Percentiles rank a stretch among this genome's conserved stretches.
Evolutionary conservation across 352 stramenopile genomes (phyloP).

Genomic region (Pythium periplocum): DNA sequence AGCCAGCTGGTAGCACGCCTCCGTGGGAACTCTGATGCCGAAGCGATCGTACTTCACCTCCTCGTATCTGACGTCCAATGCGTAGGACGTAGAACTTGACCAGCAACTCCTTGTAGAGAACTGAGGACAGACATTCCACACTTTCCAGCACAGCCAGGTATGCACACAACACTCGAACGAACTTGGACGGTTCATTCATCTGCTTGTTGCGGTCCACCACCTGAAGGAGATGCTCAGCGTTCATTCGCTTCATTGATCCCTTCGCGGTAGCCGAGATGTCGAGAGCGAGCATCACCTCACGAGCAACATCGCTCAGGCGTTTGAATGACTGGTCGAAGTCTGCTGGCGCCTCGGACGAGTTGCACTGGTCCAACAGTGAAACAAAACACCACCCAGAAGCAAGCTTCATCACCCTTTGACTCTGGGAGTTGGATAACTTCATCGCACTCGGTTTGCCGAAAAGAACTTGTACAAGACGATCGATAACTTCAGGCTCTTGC

Average conservation of each 20-base stretch:
- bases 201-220: too few relatives aligned
- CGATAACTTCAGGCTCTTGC: not conserved
- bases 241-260: conserved; percentile 1
- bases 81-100: not conserved
- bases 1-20: too few relatives aligned
- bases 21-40: too few relatives aligned
- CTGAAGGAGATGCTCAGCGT: conserved; percentile 1
- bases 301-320: not conserved
- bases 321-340: not conserved
- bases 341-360: not conserved
- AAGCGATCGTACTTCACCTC: too few relatives aligned
- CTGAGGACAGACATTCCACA: conserved; percentile 2
- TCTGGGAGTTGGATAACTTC: conserved; percentile 24
- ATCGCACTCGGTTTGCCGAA: conserved; percentile 7
- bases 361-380: not conserved
- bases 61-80: too few relatives aligned
- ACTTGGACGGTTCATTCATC: too few relatives aligned
- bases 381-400: conserved; percentile 11
- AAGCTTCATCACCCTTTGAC: conserved; percentile 15
- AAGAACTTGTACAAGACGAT: conserved; percentile 7
- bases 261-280: not conserved
- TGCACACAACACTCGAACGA: too few relatives aligned
- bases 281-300: conserved; percentile 3
- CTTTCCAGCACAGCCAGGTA: not conserved
- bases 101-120: conserved; percentile 3